Conservation (phyloP, 2,329 filamentous ascomycete genomes). For the Phaeosphaeria sp. region DNA sequence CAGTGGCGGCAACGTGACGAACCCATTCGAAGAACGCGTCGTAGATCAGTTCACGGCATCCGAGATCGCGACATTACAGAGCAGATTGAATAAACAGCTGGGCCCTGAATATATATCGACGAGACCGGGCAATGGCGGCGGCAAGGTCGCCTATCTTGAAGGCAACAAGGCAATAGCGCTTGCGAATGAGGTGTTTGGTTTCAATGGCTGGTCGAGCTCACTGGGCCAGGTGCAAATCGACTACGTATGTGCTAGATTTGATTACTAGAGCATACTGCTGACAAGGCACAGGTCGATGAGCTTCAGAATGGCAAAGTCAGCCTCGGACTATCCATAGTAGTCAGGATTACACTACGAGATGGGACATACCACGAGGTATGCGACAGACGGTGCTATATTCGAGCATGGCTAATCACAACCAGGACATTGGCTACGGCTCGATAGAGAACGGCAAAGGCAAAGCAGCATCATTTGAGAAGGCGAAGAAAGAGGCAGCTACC, state of each 20-base stretch:
- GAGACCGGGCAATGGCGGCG: slow-evolving; percentile 79
- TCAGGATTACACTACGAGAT: slow-evolving; percentile 87
- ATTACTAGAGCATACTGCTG: slow-evolving; percentile 6
- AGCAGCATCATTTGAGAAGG: slow-evolving; percentile 95
- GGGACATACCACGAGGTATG: slow-evolving; percentile 88
- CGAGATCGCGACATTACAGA: slow-evolving; percentile 87
- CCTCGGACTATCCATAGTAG: slow-evolving; percentile 86
- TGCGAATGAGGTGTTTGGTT: slow-evolving; percentile 93
- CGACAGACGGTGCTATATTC: neutral
- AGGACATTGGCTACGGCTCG: slow-evolving; percentile 93
- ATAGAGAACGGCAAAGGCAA: slow-evolving; percentile 97
- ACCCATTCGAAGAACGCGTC: slow-evolving; percentile 82
- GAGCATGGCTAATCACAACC: slow-evolving; percentile 11
- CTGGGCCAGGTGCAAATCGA: slow-evolving; percentile 95
- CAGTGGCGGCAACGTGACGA: slow-evolving; percentile 54
- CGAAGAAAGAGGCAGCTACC: slow-evolving; percentile 97
- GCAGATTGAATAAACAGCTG: slow-evolving; percentile 87
- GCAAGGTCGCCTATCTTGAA: slow-evolving; percentile 91
- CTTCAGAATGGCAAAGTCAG: slow-evolving; percentile 79
- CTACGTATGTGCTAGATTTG: slow-evolving; percentile 63
- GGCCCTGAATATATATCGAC: slow-evolving; percentile 96
- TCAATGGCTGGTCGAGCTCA: slow-evolving; percentile 97
- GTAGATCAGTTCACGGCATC: slow-evolving; percentile 85
- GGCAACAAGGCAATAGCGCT: slow-evolving; percentile 96
- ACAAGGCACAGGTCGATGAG: slow-evolving; percentile 71